These are phyloP conservation scores for Boletus coccyginus DNA, from an alignment of 768 basidiomycete genomes.

Conservation along the genomic window DNA sequence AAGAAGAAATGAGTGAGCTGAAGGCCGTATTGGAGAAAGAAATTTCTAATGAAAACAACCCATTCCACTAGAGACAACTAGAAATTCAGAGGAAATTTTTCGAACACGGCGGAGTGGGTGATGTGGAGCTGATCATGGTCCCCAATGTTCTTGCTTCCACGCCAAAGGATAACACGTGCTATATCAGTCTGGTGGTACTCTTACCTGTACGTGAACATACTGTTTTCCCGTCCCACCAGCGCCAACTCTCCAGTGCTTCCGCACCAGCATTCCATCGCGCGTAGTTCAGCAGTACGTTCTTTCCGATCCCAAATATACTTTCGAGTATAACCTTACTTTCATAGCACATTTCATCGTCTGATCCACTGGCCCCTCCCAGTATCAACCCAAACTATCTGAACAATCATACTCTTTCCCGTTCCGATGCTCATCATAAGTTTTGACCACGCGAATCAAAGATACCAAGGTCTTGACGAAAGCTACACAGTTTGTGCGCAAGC, in stretches of 20 bases:
- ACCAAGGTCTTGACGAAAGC: conserved; percentile 18
- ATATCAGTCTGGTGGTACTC: conserved; percentile 8
- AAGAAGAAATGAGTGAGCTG: conserved; percentile 10
- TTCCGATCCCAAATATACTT: neutral
- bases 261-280: conserved; percentile 16
- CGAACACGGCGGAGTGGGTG: conserved; percentile 1
- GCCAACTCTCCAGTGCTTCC: neutral
- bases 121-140: conserved; percentile 19
- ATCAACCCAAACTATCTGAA: conserved; percentile 15
- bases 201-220: conserved; percentile 7
- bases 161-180: conserved; percentile 9
- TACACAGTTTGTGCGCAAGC: conserved; percentile 7
- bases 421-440: neutral
- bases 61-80: conserved; percentile 13
- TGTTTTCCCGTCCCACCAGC: too few species aligned
- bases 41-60: neutral
- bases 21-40: conserved; percentile 9
- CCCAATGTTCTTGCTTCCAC: conserved; percentile 9
- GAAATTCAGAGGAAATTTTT: conserved; percentile 11
- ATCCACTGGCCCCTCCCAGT: conserved; percentile 10
- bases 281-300: conserved; percentile 13
- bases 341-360: conserved; percentile 15
- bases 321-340: neutral
- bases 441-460: conserved; percentile 4
- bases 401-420: neutral